Evolutionary conservation across 352 stramenopile species (phyloP).

Genomic region (Discostella stelligera): DNA sequence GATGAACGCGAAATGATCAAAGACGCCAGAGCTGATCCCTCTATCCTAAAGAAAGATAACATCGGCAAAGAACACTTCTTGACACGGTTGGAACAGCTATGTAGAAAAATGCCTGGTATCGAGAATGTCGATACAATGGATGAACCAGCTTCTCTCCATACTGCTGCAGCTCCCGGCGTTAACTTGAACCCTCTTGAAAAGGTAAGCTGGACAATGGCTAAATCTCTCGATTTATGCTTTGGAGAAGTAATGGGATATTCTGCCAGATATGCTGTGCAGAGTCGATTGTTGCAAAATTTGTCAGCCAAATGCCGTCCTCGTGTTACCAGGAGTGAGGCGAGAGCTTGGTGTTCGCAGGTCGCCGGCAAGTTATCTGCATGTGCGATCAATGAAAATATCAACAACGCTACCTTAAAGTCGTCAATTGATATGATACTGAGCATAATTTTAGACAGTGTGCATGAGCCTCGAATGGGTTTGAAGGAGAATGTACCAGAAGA

Average conservation of each 20-base stretch:
- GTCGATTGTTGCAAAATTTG: constrained; percentile 6
- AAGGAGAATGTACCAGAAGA: constrained; percentile 13
- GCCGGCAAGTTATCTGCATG: constrained; percentile 12
- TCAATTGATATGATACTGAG: constrained; percentile 26
- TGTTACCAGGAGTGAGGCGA: constrained; percentile 23
- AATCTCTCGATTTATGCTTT: constrained; percentile 40
- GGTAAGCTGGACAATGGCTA: constrained; percentile 38
- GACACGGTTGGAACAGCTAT: constrained; percentile 23
- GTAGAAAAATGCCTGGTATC: constrained; percentile 36
- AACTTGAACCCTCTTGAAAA: constrained; percentile 14
- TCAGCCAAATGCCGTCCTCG: not conserved
- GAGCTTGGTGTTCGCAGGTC: constrained; percentile 13
- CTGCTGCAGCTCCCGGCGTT: not conserved
- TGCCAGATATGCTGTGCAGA: constrained; percentile 23
- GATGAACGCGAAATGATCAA: constrained; percentile 31
- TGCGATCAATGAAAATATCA: constrained; percentile 1
- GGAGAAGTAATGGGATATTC: constrained; percentile 23
- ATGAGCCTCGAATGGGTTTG: not conserved
- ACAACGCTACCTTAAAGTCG: constrained; percentile 10
- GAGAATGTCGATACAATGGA: constrained; percentile 4
- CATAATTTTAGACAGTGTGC: constrained; percentile 20
- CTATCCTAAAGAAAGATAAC: constrained; percentile 15
- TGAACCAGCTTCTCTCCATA: constrained; percentile 2
- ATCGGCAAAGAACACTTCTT: constrained; percentile 16
- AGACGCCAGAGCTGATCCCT: constrained; percentile 39